phyloP scores from a whole-genome alignment of 306 rosid species.

The Trichosanthes truncata region DNA sequence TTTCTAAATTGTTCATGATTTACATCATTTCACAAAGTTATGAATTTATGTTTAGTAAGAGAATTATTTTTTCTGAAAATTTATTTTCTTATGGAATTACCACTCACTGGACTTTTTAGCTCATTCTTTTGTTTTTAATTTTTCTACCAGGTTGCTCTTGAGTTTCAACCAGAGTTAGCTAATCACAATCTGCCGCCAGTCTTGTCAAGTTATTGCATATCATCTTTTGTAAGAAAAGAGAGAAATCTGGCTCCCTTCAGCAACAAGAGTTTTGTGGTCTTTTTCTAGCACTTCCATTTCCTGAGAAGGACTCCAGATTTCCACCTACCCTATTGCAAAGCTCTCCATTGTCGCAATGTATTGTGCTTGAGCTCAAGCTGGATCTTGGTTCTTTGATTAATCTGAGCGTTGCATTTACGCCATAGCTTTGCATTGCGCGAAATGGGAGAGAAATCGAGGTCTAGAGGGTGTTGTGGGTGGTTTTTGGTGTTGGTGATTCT shows the following conservation, averaged over 20 bases:
- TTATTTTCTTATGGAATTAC: no score
- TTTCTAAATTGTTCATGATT: no score
- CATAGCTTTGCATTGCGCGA: conserved; percentile 4
- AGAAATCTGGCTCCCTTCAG: background rate
- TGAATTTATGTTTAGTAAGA: no score
- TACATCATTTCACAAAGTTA: no score
- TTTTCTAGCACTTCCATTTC: background rate
- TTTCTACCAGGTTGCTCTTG: no score
- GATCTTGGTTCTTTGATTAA: conserved; percentile 20
- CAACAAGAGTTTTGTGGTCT: background rate
- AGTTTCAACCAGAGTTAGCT: no score
- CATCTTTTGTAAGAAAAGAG: no score
- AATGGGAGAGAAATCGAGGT: conserved; percentile 54
- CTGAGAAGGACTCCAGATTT: background rate
- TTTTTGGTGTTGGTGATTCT: conserved; percentile 43
- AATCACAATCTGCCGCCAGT: no score
- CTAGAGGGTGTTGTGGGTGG: conserved; percentile 67
- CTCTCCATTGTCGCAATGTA: conserved; percentile 11
- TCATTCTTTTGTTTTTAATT: no score
- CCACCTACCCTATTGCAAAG: background rate
- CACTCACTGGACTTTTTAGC: no score
- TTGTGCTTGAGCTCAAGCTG: conserved; percentile 17
- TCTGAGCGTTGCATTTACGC: background rate
- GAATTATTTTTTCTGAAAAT: no score
- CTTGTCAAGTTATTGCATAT: no score